phyloP scores from a whole-genome alignment of 805 yeast species.

The Starmerella stellata region DNA sequence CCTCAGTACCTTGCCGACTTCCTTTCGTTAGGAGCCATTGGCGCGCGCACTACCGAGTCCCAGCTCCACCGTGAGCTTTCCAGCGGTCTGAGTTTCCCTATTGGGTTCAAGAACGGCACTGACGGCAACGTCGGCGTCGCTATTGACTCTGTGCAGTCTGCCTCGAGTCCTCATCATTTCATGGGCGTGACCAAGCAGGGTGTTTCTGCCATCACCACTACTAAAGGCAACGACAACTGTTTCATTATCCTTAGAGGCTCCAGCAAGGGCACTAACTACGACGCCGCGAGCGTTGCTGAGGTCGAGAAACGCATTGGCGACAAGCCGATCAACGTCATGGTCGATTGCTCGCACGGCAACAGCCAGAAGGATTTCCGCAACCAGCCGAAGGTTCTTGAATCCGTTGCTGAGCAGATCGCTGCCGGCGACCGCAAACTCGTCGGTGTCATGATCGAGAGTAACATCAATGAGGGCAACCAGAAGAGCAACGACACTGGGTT shows the following conservation, averaged over 20 bases:
- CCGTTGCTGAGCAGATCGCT: constrained; percentile 65
- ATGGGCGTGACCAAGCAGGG: constrained; percentile 96
- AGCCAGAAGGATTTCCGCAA: constrained; percentile 84
- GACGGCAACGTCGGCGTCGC: constrained; percentile 90
- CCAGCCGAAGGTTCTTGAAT: constrained; percentile 80
- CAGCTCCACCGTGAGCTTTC: constrained; percentile 95
- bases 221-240: constrained; percentile 88
- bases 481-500: constrained; percentile 42
- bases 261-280: constrained; percentile 82
- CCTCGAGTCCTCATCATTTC: constrained; percentile 83
- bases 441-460: constrained; percentile 92
- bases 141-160: constrained; percentile 83
- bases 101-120: constrained; percentile 96
- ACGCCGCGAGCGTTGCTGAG: constrained; percentile 52
- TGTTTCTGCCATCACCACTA: constrained; percentile 86
- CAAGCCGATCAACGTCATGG: constrained; percentile 46
- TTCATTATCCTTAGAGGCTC: constrained; percentile 95
- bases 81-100: constrained; percentile 95
- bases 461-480: constrained; percentile 84
- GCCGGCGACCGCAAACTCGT: constrained; percentile 63
- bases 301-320: constrained; percentile 51
- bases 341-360: constrained; percentile 97
- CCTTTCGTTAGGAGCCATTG: constrained; percentile 89
- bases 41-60: constrained; percentile 97
- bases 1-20: constrained; percentile 90